Evolutionary conservation across 441 rosid species (phyloP), one percentile per base, ranked within the genome.

Genomic region (Euphorbia corollata): DNA sequence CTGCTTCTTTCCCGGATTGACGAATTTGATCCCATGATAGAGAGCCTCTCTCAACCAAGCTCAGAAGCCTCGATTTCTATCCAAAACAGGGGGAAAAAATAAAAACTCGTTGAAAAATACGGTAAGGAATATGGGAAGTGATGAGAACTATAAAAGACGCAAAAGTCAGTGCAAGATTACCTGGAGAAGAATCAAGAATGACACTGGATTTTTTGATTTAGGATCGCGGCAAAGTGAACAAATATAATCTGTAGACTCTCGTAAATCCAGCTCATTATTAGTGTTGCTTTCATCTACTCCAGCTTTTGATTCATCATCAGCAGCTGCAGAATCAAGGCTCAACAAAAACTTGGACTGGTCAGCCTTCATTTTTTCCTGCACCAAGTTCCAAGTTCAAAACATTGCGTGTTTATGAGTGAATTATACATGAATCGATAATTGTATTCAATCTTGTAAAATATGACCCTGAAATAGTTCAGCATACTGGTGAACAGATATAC

Each of bases 291-390:
- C 86, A 75, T 87, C 89, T 64, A 75, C 61, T 60, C 72, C 85
- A 72, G 85, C 80, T 63, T 77, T 72, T 64, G 78, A 67, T 77
- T 73, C 77, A 67, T 83, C 88, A 71, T 75, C 88, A 27, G 32
- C 32, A 18, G 24, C 57, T 67, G 71, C 59, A 22, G 96, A 72
- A 75, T 79, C 71, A 59, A 88, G 74, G 81, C 82, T 82, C 20
- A 86, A 87, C 81, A 92, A 80, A 77, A 95, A 95, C 75, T 95
- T 92, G 24, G 91, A 82, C 73, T 95, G 99, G 79, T 90, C 99
- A 43, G 92, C 97, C 82, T 80, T 92, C 96, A 95, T 95, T 86
- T 90, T 95, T 75, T 78, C 99, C 99, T 95, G 87, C 85, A 84
- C 19, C 34, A 67, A 59, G 67, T 68, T 63, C 43, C 58, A 70